phyloP scores from a whole-genome alignment of 1,284 basidiomycete species.

The Moesziomyces aphidis region DNA sequence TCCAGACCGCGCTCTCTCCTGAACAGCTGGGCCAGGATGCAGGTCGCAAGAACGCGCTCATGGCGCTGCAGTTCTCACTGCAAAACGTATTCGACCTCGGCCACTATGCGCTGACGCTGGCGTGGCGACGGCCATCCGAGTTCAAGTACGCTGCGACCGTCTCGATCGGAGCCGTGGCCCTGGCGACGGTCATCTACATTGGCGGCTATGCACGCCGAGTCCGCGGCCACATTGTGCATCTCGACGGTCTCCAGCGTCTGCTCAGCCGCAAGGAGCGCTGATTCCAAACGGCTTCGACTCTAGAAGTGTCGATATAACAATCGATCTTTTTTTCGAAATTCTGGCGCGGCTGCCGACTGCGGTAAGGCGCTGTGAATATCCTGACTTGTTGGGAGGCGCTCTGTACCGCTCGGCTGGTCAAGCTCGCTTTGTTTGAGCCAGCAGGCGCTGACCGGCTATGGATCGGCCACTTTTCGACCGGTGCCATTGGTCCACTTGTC shows the following conservation, averaged over 20 bases:
- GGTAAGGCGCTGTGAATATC: background rate
- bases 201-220: conserved; percentile 52
- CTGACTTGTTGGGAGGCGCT: conserved; percentile 8
- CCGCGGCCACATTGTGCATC: conserved; percentile 57
- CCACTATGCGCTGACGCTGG: conserved; percentile 57
- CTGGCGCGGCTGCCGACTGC: background rate
- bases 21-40: conserved; percentile 38
- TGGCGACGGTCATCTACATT: conserved; percentile 54
- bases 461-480: conserved; percentile 7
- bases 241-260: conserved; percentile 42
- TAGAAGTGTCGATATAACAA: background rate
- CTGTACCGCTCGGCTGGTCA: conserved; percentile 13
- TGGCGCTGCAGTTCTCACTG: conserved; percentile 53
- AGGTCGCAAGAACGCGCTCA: conserved; percentile 45
- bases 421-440: conserved; percentile 9
- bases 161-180: conserved; percentile 40
- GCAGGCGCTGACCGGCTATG: conserved; percentile 8
- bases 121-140: conserved; percentile 46
- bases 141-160: conserved; percentile 58
- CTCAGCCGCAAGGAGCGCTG: conserved; percentile 39
- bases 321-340: background rate
- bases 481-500: background rate
- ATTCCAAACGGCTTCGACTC: background rate
- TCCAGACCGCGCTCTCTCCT: conserved; percentile 44
- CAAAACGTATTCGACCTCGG: conserved; percentile 54